Evolutionary conservation across 148 eudicot species (phyloP), one percentile per base, ranked within the genome.

Genomic region (Silene latifolia): DNA sequence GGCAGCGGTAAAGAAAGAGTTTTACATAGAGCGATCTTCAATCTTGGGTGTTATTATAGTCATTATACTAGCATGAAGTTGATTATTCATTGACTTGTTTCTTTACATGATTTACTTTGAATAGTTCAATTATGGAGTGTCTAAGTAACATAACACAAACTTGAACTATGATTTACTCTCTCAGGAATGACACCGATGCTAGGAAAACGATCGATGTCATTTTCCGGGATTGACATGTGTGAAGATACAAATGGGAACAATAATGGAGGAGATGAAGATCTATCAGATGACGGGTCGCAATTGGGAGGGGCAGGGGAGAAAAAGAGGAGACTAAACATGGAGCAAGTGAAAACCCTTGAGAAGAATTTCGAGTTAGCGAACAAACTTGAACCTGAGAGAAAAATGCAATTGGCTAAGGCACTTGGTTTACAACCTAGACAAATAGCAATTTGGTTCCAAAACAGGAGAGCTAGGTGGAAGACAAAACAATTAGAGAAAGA

Each of bases 401-500:
- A 95, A 87, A 81, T 95, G 86, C 97, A 95, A 87, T 74, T 95
- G 72, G 97, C 98, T 69, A 86, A 90, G 48, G 94, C 94, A 32
- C 97, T 95, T 77, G 97, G 97, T 1, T 86, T 95, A 4, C 97
- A 95, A 71, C 99, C 99, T 0, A 90, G 98, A 54, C 99, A 95
- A 65, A 82, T 95, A 61, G 99, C 99, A 0, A 92, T 95, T 42
- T 95, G 99, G 99, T 95, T 95, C 57, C 99, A 95, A 71, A 95
- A 95, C 44, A 82, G 99, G 48, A 86, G 99, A 77, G 99, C 99
- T 2, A 83, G 99, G 29, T 95, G 99, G 93, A 95, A 95, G 74
- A 95, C 99, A 4, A 95, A 95, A 83, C 99, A 95, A 67, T 76
- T 95, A 54, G 99, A 95, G 84, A 95, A 87, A 69, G 99, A 95